Percentiles rank a stretch among this genome's conserved stretches.
phyloP scores from a whole-genome alignment of 176 grass and related monocot species.

The Elymus sibiricus region DNA sequence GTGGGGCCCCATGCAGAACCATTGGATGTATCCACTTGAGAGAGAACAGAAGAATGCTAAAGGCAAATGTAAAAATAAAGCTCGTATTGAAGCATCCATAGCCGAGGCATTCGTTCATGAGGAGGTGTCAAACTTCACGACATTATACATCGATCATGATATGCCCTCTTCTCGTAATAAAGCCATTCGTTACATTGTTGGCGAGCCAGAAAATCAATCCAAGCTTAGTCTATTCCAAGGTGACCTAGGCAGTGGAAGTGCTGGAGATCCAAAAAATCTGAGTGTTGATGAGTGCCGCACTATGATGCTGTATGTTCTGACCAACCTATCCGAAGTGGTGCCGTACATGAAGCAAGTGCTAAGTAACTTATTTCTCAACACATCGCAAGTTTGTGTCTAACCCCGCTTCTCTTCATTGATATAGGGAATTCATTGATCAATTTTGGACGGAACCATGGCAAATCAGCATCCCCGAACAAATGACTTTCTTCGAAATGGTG shows the following conservation, averaged over 20 bases:
- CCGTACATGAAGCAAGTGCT: background rate
- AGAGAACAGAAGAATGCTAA: background rate
- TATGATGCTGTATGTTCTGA: background rate
- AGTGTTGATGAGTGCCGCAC: background rate
- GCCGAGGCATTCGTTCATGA: background rate
- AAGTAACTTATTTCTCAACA: background rate
- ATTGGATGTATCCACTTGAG: background rate
- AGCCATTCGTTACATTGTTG: background rate
- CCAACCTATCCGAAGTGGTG: background rate
- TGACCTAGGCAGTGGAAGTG: background rate
- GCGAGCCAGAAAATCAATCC: background rate
- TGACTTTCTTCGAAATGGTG: no score
- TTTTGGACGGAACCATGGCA: background rate
- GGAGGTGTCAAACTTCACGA: background rate
- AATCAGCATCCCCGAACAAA: no score
- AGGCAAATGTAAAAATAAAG: background rate
- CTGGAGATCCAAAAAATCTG: no score
- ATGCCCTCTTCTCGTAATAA: background rate
- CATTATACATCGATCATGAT: background rate
- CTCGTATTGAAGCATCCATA: background rate
- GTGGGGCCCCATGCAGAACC: background rate
- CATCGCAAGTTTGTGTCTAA: background rate
- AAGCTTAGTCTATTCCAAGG: no score
- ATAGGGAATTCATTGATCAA: background rate
- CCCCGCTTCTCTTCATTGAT: background rate